Conservation (phyloP, 331 rosid genomes). For the Spiraea crenata region DNA sequence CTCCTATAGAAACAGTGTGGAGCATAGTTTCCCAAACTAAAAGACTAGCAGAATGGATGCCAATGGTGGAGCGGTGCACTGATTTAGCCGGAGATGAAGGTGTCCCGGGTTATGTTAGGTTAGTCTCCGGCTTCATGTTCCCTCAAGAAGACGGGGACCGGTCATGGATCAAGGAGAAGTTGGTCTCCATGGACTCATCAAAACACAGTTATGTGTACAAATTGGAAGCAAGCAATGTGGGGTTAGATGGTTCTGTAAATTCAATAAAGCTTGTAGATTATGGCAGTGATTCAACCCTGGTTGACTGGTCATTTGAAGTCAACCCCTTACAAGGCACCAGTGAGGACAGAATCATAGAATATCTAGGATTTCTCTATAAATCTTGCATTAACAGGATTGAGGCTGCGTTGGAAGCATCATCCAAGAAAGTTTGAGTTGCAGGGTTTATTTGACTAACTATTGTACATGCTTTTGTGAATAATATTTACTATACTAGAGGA, state of each 20-base stretch:
- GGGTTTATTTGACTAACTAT: background rate
- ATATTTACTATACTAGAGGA: too few relatives aligned
- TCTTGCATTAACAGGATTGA: constrained; percentile 71
- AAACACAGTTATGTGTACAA: constrained; percentile 46
- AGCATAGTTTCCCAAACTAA: constrained; percentile 49
- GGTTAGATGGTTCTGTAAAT: constrained; percentile 72
- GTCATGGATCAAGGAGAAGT: constrained; percentile 82
- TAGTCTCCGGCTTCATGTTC: constrained; percentile 80
- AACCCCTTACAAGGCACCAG: constrained; percentile 47
- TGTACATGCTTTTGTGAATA: background rate
- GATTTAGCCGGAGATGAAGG: constrained; percentile 59
- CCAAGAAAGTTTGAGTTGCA: constrained; percentile 21
- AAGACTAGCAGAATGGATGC: constrained; percentile 72
- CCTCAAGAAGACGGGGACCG: constrained; percentile 73
- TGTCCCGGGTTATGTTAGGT: constrained; percentile 47
- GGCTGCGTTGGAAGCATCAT: constrained; percentile 50
- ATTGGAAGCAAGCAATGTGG: constrained; percentile 79
- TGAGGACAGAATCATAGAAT: constrained; percentile 58
- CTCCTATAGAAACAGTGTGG: constrained; percentile 64
- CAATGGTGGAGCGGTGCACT: constrained; percentile 72
- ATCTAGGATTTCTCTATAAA: constrained; percentile 63
- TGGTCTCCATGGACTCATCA: constrained; percentile 52
- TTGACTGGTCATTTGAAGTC: constrained; percentile 67
- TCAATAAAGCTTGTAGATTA: constrained; percentile 54
- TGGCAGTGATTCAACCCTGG: constrained; percentile 55